Base-by-base conservation (phyloP, 305 asterid genomes). In the Euphrasia arctica region DNA sequence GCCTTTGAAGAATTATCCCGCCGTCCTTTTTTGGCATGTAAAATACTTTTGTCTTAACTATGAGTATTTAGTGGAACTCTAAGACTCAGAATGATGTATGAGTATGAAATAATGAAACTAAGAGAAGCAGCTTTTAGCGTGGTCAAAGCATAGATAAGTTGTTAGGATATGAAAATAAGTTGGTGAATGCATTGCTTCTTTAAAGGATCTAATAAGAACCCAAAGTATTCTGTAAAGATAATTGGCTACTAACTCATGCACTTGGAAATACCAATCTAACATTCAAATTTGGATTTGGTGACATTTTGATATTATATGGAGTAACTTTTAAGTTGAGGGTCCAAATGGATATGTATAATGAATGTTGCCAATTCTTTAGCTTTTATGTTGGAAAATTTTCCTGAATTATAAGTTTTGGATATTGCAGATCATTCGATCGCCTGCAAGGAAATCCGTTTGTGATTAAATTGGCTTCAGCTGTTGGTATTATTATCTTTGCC, bases 381-480 rank as follows among this genome's bases (percentile, higher is more conserved):
- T 52, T 54, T 52, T 67, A 10, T 51, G 57, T 65, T 39, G 62
- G 42, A 2, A 48, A 74, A 54, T 58, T 75, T 75, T 60, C 64
- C 64, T 28, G 66, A 59, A 55, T 39, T n/a, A 60, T 43, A 67
- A 42, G 64, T 75, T 54, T 78, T 63, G 65, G 65, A 45, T 63
- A 67, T 50, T 74, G 82, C 91, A 93, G 97, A 79, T 84, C 95
- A 72, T 76, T 77, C 77, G 73, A 69, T 60, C 76, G 58, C 65
- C 73, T 81, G 67, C 93, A 79, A 72, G 88, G 87, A 64, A 83
- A 78, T 66, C 83, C 90, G 12, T 36, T 76, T 65, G 74, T 79
- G 54, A 75, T 79, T 60, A 88, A 82, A 76, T 70, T 90, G 83
- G 77, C 90, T 75, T 87, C 97, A 65, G 95, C 95, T 55, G 85